Evolutionary conservation across 108 stramenopile genomes (phyloP).

Genomic region (Nitzschia sp.): DNA sequence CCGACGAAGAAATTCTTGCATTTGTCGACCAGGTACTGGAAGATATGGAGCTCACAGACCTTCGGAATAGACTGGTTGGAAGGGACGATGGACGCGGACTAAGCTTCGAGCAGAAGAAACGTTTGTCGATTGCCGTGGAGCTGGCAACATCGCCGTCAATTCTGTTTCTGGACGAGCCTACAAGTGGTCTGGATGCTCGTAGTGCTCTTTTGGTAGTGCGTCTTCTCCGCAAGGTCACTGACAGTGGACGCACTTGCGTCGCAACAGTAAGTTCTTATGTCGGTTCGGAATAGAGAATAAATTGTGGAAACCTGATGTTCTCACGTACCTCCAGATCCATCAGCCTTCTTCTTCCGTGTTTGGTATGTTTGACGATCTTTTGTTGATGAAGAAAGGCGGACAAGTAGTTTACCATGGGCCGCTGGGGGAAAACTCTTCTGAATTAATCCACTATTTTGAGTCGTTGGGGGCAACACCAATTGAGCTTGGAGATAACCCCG

Average conservation of each 20-base stretch:
- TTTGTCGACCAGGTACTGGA: constrained; percentile 75
- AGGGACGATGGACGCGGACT: constrained; percentile 62
- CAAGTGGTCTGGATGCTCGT: constrained; percentile 65
- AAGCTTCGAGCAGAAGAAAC: constrained; percentile 72
- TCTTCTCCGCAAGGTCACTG: constrained; percentile 55
- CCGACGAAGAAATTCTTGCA: constrained; percentile 39
- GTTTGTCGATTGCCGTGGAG: constrained; percentile 75
- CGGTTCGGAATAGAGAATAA: neutral
- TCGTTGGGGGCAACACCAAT: constrained; percentile 45
- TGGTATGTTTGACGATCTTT: constrained; percentile 32
- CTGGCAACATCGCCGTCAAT: constrained; percentile 57
- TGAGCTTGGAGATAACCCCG: constrained; percentile 63
- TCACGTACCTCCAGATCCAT: constrained; percentile 33
- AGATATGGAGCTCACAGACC: constrained; percentile 71
- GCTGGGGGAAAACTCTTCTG: constrained; percentile 44
- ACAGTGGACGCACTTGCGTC: constrained; percentile 53
- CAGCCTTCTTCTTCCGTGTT: constrained; percentile 65
- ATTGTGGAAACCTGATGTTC: neutral
- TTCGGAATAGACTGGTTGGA: constrained; percentile 69
- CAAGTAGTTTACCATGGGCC: constrained; percentile 60
- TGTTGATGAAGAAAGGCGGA: constrained; percentile 37
- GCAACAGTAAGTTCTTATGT: constrained; percentile 7
- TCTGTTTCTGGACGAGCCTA: constrained; percentile 81
- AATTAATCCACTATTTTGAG: constrained; percentile 58
- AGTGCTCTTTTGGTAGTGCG: constrained; percentile 60